phyloP scores from a whole-genome alignment of 177 flowering plant species.

The Vitis hybrid region DNA sequence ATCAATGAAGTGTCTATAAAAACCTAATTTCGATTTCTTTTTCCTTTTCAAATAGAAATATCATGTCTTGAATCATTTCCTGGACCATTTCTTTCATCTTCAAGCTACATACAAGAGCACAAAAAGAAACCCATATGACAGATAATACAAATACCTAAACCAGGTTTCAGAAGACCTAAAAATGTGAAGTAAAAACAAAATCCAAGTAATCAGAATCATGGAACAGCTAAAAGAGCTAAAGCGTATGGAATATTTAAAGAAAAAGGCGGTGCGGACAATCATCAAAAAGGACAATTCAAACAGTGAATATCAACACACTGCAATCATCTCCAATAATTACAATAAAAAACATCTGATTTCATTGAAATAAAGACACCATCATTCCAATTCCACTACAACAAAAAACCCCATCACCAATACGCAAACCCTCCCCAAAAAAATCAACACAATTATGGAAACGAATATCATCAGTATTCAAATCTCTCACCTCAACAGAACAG shows the following conservation, averaged over 20 bases:
- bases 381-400: constrained; percentile 5
- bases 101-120: not conserved
- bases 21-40: not conserved
- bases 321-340: not conserved
- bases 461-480: no score
- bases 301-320: not conserved
- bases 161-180: not conserved
- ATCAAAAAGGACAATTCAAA: not conserved
- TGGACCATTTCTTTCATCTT: not conserved
- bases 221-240: not conserved
- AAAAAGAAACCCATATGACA: not conserved
- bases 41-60: not conserved
- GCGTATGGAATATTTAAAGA: not conserved
- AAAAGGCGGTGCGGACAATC: no score
- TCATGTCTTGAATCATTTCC: not conserved
- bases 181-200: constrained; percentile 1
- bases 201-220: constrained; percentile 1
- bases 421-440: not conserved
- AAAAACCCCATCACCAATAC: not conserved
- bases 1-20: not conserved
- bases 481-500: no score
- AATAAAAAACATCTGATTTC: not conserved
- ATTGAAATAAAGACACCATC: constrained; percentile 6
- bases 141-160: not conserved
- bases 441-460: no score